These are phyloP conservation scores for Emydomyces testavorans DNA, from an alignment of 2,329 filamentous ascomycete species.

Conservation along the genomic window DNA sequence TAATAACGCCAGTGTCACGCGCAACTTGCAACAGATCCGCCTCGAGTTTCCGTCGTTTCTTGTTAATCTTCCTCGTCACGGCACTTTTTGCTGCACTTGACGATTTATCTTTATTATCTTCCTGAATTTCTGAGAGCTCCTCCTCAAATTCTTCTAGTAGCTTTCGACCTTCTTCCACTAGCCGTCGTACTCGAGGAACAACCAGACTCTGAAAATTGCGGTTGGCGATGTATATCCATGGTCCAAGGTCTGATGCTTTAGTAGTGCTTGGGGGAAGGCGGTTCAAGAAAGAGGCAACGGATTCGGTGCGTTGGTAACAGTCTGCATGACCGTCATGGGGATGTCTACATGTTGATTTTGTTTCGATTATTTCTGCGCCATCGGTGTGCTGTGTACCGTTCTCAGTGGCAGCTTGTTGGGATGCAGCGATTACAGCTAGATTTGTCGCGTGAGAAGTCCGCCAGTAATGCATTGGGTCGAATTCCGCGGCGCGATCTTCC, in stretches of 20 bases:
- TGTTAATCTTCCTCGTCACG: conserved; percentile 30
- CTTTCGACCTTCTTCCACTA: conserved; percentile 44
- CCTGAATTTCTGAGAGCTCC: conserved; percentile 40
- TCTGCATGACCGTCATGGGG: conserved; percentile 13
- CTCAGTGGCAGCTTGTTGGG: not conserved
- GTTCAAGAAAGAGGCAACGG: conserved; percentile 51
- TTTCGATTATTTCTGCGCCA: not conserved
- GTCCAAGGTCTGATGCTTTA: conserved; percentile 33
- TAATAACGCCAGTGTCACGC: conserved; percentile 44
- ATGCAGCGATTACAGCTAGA: conserved; percentile 27
- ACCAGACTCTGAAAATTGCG: conserved; percentile 40
- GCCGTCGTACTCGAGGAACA: conserved; percentile 22
- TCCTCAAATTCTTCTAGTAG: conserved; percentile 43
- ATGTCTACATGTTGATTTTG: conserved; percentile 11
- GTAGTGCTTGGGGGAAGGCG: conserved; percentile 59
- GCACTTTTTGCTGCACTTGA: conserved; percentile 25
- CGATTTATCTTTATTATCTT: conserved; percentile 41
- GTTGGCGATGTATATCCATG: conserved; percentile 66
- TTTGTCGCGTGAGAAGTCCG: conserved; percentile 22
- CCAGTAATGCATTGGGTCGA: conserved; percentile 45
- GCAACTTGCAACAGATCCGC: conserved; percentile 52
- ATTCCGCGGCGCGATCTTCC: conserved; percentile 40
- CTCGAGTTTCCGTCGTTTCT: conserved; percentile 37
- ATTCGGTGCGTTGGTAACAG: conserved; percentile 52
- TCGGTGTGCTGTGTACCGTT: not conserved